A percentile compares a stretch with the other conserved stretches of the same genome.
These are phyloP conservation scores for Berkeleyomyces basicola DNA, from an alignment of 2,329 filamentous ascomycete genomes.

Conservation along the genomic window DNA sequence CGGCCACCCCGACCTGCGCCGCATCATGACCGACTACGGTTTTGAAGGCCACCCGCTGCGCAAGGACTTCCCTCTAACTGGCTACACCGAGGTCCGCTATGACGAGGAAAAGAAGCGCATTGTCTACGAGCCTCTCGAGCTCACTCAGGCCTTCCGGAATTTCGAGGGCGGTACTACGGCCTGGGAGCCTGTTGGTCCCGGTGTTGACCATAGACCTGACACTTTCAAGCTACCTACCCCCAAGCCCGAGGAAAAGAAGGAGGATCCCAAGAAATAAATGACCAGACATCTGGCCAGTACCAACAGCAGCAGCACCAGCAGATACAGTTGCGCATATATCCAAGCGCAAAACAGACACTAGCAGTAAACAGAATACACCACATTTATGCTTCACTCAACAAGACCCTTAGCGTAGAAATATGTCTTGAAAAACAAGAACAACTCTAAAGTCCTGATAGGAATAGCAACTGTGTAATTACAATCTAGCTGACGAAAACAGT, in stretches of 20 bases:
- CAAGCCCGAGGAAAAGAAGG: conserved; percentile 83
- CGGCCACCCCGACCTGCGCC: conserved; percentile 82
- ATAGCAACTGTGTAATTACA: background rate
- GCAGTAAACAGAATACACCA: conserved; percentile 3
- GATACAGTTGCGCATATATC: conserved; percentile 6
- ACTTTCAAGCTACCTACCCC: conserved; percentile 87
- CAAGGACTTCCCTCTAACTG: conserved; percentile 95
- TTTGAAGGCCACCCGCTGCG: conserved; percentile 95
- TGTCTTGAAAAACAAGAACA: background rate
- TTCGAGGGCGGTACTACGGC: conserved; percentile 75
- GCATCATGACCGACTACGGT: conserved; percentile 99
- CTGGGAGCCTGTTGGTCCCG: conserved; percentile 50
- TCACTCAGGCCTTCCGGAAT: conserved; percentile 97
- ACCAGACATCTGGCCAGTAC: background rate
- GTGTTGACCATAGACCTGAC: conserved; percentile 65
- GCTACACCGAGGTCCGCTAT: conserved; percentile 94
- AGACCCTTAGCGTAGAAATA: background rate
- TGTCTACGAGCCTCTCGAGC: conserved; percentile 89
- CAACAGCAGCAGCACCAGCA: conserved; percentile 3
- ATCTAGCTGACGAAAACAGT: background rate
- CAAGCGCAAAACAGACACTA: conserved; percentile 7
- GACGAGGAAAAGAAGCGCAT: conserved; percentile 99
- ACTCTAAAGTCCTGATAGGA: background rate
- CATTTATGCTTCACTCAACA: conserved; percentile 1
- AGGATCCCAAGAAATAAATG: conserved; percentile 77